Conservation (phyloP, 352 stramenopile genomes). For the Phytophthora sp. region DNA sequence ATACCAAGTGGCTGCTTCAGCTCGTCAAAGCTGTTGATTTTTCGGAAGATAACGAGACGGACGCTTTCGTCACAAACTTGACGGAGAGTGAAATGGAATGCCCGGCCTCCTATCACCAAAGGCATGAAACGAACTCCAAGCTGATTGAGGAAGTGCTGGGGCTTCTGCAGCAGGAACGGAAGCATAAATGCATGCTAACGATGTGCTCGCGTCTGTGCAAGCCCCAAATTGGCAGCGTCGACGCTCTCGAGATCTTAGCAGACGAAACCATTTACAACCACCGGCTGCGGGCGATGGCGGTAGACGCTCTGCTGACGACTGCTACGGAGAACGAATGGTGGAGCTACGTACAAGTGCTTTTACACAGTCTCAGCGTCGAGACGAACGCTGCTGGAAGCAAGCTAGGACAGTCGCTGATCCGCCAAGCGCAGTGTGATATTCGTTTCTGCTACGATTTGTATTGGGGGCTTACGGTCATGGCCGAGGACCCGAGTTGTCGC, state of each 20-base stretch:
- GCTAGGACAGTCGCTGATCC: slow-evolving; percentile 69
- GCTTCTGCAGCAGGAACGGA: slow-evolving; percentile 67
- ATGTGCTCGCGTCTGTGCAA: slow-evolving; percentile 88
- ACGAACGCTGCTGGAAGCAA: slow-evolving; percentile 67
- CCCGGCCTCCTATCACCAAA: slow-evolving; percentile 6
- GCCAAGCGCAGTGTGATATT: slow-evolving; percentile 78
- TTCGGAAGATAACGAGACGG: slow-evolving; percentile 55
- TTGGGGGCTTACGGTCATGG: slow-evolving; percentile 85
- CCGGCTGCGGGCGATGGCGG: slow-evolving; percentile 59
- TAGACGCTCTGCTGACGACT: slow-evolving; percentile 68
- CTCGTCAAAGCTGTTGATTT: slow-evolving; percentile 87
- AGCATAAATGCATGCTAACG: slow-evolving; percentile 86
- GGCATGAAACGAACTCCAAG: slow-evolving; percentile 35
- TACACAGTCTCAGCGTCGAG: slow-evolving; percentile 80
- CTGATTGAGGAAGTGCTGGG: slow-evolving; percentile 68
- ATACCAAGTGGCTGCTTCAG: slow-evolving; percentile 88
- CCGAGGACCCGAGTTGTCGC: slow-evolving; percentile 73
- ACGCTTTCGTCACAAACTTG: slow-evolving; percentile 29
- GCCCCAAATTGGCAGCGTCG: slow-evolving; percentile 72
- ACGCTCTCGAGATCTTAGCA: slow-evolving; percentile 79
- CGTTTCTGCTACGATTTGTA: slow-evolving; percentile 88
- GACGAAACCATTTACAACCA: slow-evolving; percentile 72
- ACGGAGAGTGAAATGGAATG: slow-evolving; percentile 32
- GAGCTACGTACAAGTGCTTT: slow-evolving; percentile 74
- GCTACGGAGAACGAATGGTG: slow-evolving; percentile 82